Conservation (phyloP, 768 basidiomycete genomes). For the Dioszegia hungarica region DNA sequence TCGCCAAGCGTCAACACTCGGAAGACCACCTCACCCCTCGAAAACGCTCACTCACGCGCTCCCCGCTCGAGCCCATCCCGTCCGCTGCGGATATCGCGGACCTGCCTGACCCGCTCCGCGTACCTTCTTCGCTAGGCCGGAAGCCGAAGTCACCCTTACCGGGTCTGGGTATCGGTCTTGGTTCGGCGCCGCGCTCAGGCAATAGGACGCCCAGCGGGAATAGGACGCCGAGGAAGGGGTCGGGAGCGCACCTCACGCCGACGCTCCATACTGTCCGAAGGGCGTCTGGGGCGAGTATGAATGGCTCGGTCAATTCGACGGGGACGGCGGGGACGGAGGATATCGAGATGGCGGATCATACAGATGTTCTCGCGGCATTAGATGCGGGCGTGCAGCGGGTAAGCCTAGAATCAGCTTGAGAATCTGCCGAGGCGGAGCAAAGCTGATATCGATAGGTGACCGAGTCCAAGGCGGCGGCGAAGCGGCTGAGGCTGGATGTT, state of each 20-base stretch:
- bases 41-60: constrained; percentile 36
- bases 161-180: constrained; percentile 1
- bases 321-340: constrained; percentile 12
- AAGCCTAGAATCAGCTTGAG: background rate
- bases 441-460: constrained; percentile 56
- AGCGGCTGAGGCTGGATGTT: constrained; percentile 68
- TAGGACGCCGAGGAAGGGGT: constrained; percentile 1
- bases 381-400: constrained; percentile 12
- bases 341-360: constrained; percentile 13
- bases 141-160: background rate
- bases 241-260: constrained; percentile 6
- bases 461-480: constrained; percentile 64
- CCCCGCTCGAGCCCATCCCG: constrained; percentile 18
- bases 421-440: too few species aligned
- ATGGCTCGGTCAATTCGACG: background rate
- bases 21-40: constrained; percentile 41
- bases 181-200: background rate
- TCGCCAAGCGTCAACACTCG: constrained; percentile 40
- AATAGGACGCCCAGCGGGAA: constrained; percentile 5
- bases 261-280: constrained; percentile 6
- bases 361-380: constrained; percentile 17
- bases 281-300: constrained; percentile 1
- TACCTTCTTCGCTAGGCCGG: constrained; percentile 7
- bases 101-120: constrained; percentile 10
- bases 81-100: background rate